phyloP scores from a whole-genome alignment of 176 grass and related monocot species.

The Alloteropsis semialata region DNA sequence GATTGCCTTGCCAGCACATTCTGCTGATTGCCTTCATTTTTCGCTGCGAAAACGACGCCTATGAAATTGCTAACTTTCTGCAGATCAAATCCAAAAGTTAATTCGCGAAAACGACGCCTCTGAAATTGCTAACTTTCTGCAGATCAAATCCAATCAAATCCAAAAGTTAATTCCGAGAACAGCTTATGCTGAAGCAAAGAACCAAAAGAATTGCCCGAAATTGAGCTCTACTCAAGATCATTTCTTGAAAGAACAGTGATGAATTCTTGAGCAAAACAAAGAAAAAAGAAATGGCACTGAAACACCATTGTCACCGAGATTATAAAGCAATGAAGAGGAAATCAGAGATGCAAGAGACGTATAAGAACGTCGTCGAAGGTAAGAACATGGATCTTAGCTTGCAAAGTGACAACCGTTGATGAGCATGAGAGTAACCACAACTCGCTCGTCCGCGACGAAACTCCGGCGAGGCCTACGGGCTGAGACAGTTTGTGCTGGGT shows the following conservation, averaged over 20 bases:
- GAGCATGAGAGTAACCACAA: background rate
- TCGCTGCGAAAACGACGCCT: slow-evolving; percentile 6
- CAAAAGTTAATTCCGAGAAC: background rate
- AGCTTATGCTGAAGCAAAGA: background rate
- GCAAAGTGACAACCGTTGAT: background rate
- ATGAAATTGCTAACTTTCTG: too few species aligned
- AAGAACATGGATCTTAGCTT: background rate
- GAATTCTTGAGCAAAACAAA: background rate
- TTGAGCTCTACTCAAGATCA: background rate
- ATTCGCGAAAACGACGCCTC: too few species aligned
- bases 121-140: background rate
- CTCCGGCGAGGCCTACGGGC: background rate
- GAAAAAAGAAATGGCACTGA: background rate
- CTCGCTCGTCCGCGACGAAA: background rate
- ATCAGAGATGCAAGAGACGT: background rate
- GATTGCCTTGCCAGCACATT: slow-evolving; percentile 12
- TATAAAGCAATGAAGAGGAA: background rate
- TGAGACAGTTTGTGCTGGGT: slow-evolving; percentile 64
- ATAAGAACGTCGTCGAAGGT: background rate
- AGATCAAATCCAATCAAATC: background rate
- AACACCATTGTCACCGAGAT: background rate
- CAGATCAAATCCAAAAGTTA: too few species aligned
- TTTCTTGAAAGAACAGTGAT: background rate
- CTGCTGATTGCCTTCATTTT: slow-evolving; percentile 5
- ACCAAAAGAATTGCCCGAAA: background rate